Base-by-base conservation (phyloP, 2,329 filamentous ascomycete genomes). In the Nectriaceae sp. region DNA sequence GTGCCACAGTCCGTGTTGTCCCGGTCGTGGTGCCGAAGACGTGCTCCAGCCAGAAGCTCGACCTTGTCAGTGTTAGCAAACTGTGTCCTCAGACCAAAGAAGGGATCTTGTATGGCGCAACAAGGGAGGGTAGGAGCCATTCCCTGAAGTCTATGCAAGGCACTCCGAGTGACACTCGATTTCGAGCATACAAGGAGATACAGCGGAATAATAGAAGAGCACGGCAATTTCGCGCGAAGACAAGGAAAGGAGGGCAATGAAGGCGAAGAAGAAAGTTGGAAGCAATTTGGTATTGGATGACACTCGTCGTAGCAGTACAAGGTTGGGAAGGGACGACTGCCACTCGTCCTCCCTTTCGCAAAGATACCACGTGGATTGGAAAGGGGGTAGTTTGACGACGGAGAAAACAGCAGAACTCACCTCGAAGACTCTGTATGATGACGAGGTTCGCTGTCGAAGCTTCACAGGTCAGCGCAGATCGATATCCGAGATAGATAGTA, bases 1-100 rank as follows among this genome's bases (percentile, higher is more conserved):
- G 67, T 11, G 51, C 61, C 11, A 52, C 43, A 21, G 45, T 24
- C 16, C 21, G 24, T 8, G 33, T 37, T 21, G 41, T 24, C 35
- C 49, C 50, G 15, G 43, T 15, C 20, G 44, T 49, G 20, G 47
- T n/a, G 11, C 45, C 36, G 20, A 42, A 45, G 18, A 44, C 46
- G 33, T 63, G 54, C 3, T 63, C 60, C 8, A 50, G 52, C 57
- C 54, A 61, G 13, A 57, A 36, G 40, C 55, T 61, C 21, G 60
- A 53, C 37, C 60, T 62, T 46, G 5, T 18, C 21, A 40, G 13
- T 37, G 37, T 62, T 42, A 62, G 52, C 37, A 33, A 18, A 21
- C 8, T 37, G 6, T 6, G 6, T 37, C 26, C 26, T 8, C 26
- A 31, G 15, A 15, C 26, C 26, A 31, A 8, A 15, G 26, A 31